Percentiles rank a stretch among this genome's conserved stretches.
Evolutionary conservation across 352 stramenopile species (phyloP).

Genomic region (Plasmopara halstedii): DNA sequence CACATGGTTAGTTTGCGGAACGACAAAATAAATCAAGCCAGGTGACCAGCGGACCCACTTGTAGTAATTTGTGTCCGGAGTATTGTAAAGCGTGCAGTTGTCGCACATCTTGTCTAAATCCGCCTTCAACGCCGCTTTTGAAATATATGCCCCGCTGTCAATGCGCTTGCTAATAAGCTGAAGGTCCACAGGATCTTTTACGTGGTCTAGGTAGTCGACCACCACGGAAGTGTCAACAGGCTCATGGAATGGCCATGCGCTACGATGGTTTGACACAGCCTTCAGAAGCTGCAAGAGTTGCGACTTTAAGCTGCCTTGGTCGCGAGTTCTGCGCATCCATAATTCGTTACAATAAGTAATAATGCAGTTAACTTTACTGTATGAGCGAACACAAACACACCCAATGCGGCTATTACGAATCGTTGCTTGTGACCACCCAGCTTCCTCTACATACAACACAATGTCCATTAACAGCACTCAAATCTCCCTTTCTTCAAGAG

Average conservation of each 20-base stretch:
- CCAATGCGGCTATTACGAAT: conserved; percentile 83
- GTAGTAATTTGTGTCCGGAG: conserved; percentile 92
- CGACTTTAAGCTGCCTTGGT: conserved; percentile 75
- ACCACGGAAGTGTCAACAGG: conserved; percentile 94
- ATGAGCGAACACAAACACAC: conserved; percentile 21
- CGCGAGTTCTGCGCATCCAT: conserved; percentile 37
- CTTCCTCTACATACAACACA: conserved; percentile 50
- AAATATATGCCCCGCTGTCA: conserved; percentile 84
- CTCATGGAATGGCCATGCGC: conserved; percentile 96
- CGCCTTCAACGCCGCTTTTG: conserved; percentile 86
- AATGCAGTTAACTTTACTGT: background rate
- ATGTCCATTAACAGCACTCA: no score
- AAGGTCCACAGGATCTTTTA: conserved; percentile 93
- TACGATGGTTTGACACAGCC: conserved; percentile 91
- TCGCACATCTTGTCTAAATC: conserved; percentile 96
- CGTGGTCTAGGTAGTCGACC: conserved; percentile 95
- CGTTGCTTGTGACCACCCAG: conserved; percentile 73
- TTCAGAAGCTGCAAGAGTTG: conserved; percentile 85
- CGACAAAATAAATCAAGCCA: background rate
- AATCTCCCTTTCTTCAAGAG: no score
- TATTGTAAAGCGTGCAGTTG: conserved; percentile 98
- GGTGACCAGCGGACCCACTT: conserved; percentile 66
- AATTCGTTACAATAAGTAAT: background rate
- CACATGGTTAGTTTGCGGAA: conserved; percentile 1
- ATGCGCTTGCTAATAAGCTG: conserved; percentile 79